Conservation (phyloP, 1,139 yeast species). For the Taiozyma sp. region DNA sequence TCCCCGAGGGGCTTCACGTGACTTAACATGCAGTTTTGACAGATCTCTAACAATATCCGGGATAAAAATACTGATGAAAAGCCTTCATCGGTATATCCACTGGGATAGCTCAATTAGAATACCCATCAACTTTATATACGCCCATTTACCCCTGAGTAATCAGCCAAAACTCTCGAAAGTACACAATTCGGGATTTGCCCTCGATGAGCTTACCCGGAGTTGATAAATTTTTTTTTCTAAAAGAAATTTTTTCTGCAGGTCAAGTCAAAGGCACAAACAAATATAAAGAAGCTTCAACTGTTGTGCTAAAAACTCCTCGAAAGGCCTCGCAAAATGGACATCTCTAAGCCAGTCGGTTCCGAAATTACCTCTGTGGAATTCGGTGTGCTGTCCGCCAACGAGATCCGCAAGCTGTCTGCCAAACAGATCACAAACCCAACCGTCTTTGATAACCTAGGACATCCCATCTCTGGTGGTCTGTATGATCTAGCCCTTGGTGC, state of each 20-base stretch:
- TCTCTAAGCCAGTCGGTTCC: constrained; percentile 93
- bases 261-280: background rate
- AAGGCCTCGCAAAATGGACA: constrained; percentile 57
- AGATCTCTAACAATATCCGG: background rate
- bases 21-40: background rate
- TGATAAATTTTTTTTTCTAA: constrained; percentile 1
- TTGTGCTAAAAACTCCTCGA: background rate
- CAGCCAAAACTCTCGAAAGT: background rate
- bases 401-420: constrained; percentile 81
- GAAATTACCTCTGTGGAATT: constrained; percentile 91
- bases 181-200: background rate
- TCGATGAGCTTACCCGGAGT: constrained; percentile 16
- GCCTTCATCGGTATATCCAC: too few relatives aligned
- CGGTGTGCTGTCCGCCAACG: constrained; percentile 76
- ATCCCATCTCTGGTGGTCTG: constrained; percentile 89
- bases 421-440: constrained; percentile 94
- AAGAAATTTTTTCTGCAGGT: constrained; percentile 3
- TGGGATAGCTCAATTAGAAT: too few relatives aligned
- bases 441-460: constrained; percentile 92
- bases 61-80: too few relatives aligned
- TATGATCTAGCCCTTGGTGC: constrained; percentile 96
- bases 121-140: too few relatives aligned
- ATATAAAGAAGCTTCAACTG: background rate
- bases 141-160: too few relatives aligned
- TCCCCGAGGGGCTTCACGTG: background rate